Evolutionary conservation across 2,329 filamentous ascomycete species (phyloP).

Genomic region (Penicillium sp.): DNA sequence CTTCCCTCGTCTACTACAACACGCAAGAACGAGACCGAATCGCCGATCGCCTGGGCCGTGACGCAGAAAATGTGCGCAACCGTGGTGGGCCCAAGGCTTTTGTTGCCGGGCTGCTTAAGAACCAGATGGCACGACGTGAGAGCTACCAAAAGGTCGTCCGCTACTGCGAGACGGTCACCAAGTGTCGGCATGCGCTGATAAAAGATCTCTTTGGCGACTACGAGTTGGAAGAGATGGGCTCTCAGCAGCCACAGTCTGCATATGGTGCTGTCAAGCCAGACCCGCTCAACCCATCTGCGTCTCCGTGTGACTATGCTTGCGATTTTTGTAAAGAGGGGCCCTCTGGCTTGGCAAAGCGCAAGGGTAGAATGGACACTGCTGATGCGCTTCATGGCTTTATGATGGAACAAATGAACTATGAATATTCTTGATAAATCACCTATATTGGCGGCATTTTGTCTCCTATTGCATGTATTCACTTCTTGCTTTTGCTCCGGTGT

Average conservation of each 20-base stretch:
- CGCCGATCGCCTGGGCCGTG: constrained; percentile 58
- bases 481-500: too few relatives aligned
- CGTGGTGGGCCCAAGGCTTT: constrained; percentile 34
- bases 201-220: constrained; percentile 77
- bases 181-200: constrained; percentile 78
- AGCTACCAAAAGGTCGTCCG: constrained; percentile 72
- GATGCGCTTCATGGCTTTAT: constrained; percentile 14
- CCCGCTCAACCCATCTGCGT: constrained; percentile 29
- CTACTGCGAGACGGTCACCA: constrained; percentile 78
- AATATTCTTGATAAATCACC: not conserved
- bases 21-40: constrained; percentile 83
- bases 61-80: constrained; percentile 47
- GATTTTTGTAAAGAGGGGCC: constrained; percentile 76
- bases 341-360: constrained; percentile 62
- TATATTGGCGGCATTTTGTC: not conserved
- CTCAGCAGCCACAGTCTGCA: constrained; percentile 27
- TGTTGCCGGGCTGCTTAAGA: constrained; percentile 48
- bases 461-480: not conserved
- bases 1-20: constrained; percentile 90
- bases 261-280: constrained; percentile 20
- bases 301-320: constrained; percentile 74
- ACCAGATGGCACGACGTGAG: constrained; percentile 56
- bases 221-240: constrained; percentile 43
- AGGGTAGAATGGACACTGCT: constrained; percentile 44
- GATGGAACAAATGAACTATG: constrained; percentile 1